Percentiles rank a stretch among this genome's conserved stretches.
Conservation (phyloP, 2,329 filamentous ascomycete genomes). For the Aspergillus pseudoglaucus region DNA sequence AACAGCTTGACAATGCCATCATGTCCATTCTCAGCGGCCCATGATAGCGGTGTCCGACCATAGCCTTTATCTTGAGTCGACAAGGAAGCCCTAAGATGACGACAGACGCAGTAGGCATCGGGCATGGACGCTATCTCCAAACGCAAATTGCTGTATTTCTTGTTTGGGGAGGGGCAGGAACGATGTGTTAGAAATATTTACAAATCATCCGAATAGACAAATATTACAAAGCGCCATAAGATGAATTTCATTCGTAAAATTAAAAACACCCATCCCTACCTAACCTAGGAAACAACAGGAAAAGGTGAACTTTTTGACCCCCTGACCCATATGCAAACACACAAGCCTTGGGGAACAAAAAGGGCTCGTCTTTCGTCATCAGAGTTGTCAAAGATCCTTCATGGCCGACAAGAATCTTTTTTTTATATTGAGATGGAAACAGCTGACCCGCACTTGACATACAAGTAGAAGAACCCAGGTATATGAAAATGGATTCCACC, state of each 20-base stretch:
- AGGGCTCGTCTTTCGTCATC: slow-evolving; percentile 8
- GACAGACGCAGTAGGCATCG: too few species aligned
- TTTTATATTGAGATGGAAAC: slow-evolving; percentile 36
- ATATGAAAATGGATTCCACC: slow-evolving; percentile 26
- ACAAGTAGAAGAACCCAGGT: slow-evolving; percentile 30
- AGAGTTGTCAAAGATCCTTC: slow-evolving; percentile 9
- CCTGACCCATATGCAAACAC: not conserved
- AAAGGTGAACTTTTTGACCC: slow-evolving; percentile 3
- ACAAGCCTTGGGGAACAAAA: slow-evolving; percentile 3
- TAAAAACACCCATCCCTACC: slow-evolving; percentile 12
- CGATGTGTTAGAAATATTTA: too few species aligned
- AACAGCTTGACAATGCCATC: too few species aligned
- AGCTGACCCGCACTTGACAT: slow-evolving; percentile 35
- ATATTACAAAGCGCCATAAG: not conserved
- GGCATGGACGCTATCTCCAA: too few species aligned
- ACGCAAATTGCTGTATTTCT: too few species aligned
- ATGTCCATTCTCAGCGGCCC: too few species aligned
- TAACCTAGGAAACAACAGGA: slow-evolving; percentile 10
- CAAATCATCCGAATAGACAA: not conserved
- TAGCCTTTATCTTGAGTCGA: too few species aligned
- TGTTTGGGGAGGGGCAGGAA: too few species aligned
- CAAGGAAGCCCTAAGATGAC: too few species aligned
- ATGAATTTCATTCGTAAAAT: slow-evolving; percentile 17
- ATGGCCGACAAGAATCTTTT: slow-evolving; percentile 30
- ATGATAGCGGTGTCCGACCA: too few species aligned